Evolutionary conservation across 2,329 filamentous ascomycete genomes (phyloP), one percentile per base, ranked within the genome.

Genomic region (Amauroascus verrucosus): DNA sequence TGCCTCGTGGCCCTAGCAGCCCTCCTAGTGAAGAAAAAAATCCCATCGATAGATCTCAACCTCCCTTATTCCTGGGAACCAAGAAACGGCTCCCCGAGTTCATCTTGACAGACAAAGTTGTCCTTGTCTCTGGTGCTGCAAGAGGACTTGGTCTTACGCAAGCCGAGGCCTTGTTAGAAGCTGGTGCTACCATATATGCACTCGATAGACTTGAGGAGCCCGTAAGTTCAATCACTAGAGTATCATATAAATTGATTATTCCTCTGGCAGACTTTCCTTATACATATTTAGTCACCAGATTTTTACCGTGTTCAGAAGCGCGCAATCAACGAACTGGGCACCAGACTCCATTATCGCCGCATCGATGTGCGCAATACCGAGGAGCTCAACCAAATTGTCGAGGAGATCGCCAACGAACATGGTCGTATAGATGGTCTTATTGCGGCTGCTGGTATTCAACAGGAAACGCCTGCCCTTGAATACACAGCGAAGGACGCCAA

Each of bases 401-500:
- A 78, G 58, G 75, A 72, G 9, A 93, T 95, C 59, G 86, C 82
- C 14, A 75, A 81, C 48, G 71, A 78, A 55, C 80, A 88, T 58
- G 84, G 84, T 5, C 80, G 85, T 14, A 70, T 95, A 57, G 88
- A 95, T 64, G 89, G 89, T 0, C 72, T 95, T 53, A 81, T 95
- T 46, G 83, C 83, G 0, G 83, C 83, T 0, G 84, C 84, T 0
- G 84, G 82, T 1, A 73, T 81, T 38, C 87, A 95, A 70, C 85
- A 94, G 69, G 88, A 94, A 71, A 88, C 82, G 0, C 72, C 86
- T 0, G 88, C 90, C 1, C 74, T 95, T 52, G 88, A 95, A 47
- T 94, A 95, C 66, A 74, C 75, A 1, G 72, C 76, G 50, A 76
- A 80, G 63, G 79, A 83, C 60, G 74, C 77, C 52, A 81, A 82